Percentiles rank a stretch among this genome's conserved stretches.
These are phyloP conservation scores for Eimeria brunetti DNA, from an alignment of 169 alveolate genomes.

Conservation along the genomic window DNA sequence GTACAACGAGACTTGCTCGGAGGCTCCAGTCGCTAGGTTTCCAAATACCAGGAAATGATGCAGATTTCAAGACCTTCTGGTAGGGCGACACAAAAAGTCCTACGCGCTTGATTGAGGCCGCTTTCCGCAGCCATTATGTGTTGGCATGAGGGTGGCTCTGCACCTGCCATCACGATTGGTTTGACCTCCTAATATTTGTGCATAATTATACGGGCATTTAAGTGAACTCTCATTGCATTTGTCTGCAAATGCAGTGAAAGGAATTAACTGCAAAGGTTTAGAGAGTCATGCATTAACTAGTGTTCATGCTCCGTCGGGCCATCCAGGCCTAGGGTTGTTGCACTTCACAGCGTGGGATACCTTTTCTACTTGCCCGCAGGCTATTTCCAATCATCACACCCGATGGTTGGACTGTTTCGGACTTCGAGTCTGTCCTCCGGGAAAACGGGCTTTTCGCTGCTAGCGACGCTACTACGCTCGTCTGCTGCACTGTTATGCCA, in stretches of 20 bases:
- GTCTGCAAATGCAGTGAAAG: background rate
- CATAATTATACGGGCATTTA: background rate
- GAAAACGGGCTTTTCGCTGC: conserved; percentile 60
- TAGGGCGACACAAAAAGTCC: background rate
- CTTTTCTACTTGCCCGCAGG: conserved; percentile 15
- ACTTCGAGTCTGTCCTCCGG: conserved; percentile 44
- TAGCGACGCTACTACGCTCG: conserved; percentile 63
- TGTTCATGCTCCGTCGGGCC: background rate
- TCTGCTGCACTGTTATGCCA: conserved; percentile 17
- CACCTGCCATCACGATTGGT: background rate
- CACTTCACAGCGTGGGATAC: background rate
- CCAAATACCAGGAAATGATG: conserved; percentile 41
- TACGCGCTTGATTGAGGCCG: background rate
- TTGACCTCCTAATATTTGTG: background rate
- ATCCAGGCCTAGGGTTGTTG: background rate
- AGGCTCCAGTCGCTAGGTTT: conserved; percentile 53
- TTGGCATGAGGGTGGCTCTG: background rate
- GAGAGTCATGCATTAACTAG: background rate
- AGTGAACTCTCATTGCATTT: background rate
- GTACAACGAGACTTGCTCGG: conserved; percentile 23
- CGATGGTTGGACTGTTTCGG: background rate
- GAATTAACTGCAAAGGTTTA: background rate
- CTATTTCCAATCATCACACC: conserved; percentile 47
- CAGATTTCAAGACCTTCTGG: conserved; percentile 64
- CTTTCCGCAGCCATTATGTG: background rate